phyloP scores from a whole-genome alignment of 768 basidiomycete genomes.

The Sistotremastrum niveocremeum region DNA sequence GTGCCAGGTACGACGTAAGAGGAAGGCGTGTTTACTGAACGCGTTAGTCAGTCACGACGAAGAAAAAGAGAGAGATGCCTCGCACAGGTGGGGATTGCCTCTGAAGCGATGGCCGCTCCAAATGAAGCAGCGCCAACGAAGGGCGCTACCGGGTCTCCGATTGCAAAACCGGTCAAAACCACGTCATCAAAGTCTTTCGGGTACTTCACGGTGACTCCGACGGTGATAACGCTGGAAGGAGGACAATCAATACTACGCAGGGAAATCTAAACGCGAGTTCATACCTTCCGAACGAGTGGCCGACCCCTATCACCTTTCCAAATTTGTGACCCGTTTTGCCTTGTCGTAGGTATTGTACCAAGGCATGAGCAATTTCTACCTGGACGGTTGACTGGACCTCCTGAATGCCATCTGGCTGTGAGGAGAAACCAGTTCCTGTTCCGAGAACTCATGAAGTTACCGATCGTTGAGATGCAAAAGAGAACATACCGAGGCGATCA shows the following conservation, averaged over 20 bases:
- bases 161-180: background rate
- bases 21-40: no score
- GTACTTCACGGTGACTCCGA: background rate
- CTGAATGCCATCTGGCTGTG: slow-evolving; percentile 6
- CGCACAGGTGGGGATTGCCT: background rate
- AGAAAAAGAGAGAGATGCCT: no score
- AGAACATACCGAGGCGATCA: slow-evolving; percentile 5
- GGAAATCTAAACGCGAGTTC: no score
- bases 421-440: slow-evolving; percentile 8
- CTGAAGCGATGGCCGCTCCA: background rate
- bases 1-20: background rate
- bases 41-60: no score
- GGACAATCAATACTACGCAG: no score
- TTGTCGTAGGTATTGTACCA: slow-evolving; percentile 3
- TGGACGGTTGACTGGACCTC: slow-evolving; percentile 3
- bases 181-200: slow-evolving; percentile 1
- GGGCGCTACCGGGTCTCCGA: slow-evolving; percentile 5
- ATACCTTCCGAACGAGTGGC: slow-evolving; percentile 13
- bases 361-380: slow-evolving; percentile 5
- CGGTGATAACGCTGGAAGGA: background rate
- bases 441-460: no score
- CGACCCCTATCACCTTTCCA: slow-evolving; percentile 22
- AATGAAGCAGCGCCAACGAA: background rate
- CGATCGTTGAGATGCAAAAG: no score
- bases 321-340: slow-evolving; percentile 9